phyloP scores from a whole-genome alignment of 129 eudicot species.

The Heracleum sosnowskyi region DNA sequence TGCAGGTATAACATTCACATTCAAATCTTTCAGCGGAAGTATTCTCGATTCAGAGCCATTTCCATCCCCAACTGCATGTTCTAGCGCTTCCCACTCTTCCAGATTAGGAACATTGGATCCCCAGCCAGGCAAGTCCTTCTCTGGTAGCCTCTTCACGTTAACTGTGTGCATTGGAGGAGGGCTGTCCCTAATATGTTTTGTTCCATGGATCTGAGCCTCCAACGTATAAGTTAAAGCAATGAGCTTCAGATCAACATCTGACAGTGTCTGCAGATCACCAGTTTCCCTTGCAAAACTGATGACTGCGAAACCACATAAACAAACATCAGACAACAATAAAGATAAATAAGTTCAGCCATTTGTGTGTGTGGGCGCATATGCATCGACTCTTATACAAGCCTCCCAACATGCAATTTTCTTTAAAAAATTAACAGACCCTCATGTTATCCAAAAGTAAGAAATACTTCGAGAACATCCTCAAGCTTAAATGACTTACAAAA shows the following conservation, averaged over 20 bases:
- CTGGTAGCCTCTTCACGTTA: slow-evolving; percentile 84
- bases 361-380: background rate
- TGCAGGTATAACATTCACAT: slow-evolving; percentile 35
- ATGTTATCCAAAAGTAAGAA: background rate
- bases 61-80: slow-evolving; percentile 46
- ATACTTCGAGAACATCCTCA: background rate
- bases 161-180: slow-evolving; percentile 82
- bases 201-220: slow-evolving; percentile 85
- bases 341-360: background rate
- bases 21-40: slow-evolving; percentile 71
- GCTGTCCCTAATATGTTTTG: slow-evolving; percentile 68
- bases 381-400: background rate
- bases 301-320: slow-evolving; percentile 31
- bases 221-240: slow-evolving; percentile 77
- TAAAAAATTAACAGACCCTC: background rate
- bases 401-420: background rate
- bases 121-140: slow-evolving; percentile 97
- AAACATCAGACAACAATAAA: background rate
- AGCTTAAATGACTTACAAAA: background rate
- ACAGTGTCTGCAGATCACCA: slow-evolving; percentile 95
- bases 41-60: slow-evolving; percentile 54
- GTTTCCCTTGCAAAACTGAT: slow-evolving; percentile 85
- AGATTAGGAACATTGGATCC: slow-evolving; percentile 89
- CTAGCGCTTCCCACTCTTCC: slow-evolving; percentile 93
- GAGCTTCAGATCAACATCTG: slow-evolving; percentile 94